These are phyloP conservation scores for Aureobasidium leucospermi DNA, from an alignment of 2,329 filamentous ascomycete species.

Conservation along the genomic window DNA sequence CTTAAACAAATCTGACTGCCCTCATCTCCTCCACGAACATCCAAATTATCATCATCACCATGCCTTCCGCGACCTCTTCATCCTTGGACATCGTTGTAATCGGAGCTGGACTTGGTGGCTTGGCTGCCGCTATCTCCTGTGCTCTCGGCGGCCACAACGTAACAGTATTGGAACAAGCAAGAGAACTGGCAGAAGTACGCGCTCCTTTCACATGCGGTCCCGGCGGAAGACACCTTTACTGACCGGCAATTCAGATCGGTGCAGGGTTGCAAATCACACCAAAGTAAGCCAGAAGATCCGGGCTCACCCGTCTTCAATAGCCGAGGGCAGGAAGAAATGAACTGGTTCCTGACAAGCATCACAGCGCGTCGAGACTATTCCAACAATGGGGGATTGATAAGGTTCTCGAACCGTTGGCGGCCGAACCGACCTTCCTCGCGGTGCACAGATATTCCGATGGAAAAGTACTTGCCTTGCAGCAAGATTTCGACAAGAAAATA, in stretches of 20 bases:
- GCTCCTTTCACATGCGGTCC: background rate
- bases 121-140: slow-evolving; percentile 27
- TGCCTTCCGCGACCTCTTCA: slow-evolving; percentile 7
- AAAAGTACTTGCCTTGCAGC: slow-evolving; percentile 42
- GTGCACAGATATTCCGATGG: slow-evolving; percentile 48
- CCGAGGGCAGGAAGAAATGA: background rate
- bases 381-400: slow-evolving; percentile 45
- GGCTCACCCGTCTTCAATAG: slow-evolving; percentile 16
- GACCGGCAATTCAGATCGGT: slow-evolving; percentile 31
- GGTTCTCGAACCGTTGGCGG: slow-evolving; percentile 30
- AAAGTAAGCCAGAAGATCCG: slow-evolving; percentile 21
- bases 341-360: background rate
- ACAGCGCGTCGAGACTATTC: slow-evolving; percentile 43
- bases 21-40: background rate
- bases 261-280: slow-evolving; percentile 49
- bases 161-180: slow-evolving; percentile 24
- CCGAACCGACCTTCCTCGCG: slow-evolving; percentile 42
- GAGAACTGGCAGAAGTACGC: slow-evolving; percentile 20
- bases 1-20: slow-evolving; percentile 1
- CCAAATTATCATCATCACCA: background rate
- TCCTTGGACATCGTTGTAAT: slow-evolving; percentile 26
- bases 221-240: background rate
- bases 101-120: slow-evolving; percentile 28
- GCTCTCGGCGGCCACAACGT: slow-evolving; percentile 27
- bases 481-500: slow-evolving; percentile 47